Conservation (phyloP, 345 rosid species). For the Schrenkiella parvula region DNA sequence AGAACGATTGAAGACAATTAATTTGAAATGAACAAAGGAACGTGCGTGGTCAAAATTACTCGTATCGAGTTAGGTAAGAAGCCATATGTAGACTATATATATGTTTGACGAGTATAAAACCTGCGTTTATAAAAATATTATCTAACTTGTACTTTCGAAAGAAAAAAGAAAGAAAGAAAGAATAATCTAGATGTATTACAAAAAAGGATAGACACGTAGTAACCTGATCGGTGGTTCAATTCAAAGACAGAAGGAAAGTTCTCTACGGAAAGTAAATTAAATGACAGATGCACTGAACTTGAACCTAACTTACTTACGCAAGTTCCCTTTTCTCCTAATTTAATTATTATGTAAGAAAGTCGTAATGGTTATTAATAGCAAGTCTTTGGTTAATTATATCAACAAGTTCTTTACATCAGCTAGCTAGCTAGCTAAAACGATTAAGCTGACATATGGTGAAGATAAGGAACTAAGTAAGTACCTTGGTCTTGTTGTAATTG, state of each 20-base stretch:
- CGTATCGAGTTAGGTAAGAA: constrained; percentile 30
- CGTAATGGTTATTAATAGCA: constrained; percentile 8
- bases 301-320: constrained; percentile 33
- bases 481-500: constrained; percentile 44
- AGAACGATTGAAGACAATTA: constrained; percentile 13
- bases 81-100: constrained; percentile 3
- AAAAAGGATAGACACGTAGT: constrained; percentile 27
- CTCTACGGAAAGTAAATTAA: constrained; percentile 54
- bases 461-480: neutral
- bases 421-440: neutral
- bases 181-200: constrained; percentile 15
- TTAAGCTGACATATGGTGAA: neutral
- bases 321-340: constrained; percentile 19
- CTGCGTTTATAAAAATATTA: neutral
- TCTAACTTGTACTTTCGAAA: neutral
- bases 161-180: neutral
- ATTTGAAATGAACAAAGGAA: constrained; percentile 8
- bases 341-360: constrained; percentile 6
- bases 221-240: constrained; percentile 27
- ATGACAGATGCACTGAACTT: constrained; percentile 51
- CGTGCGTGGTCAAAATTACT: constrained; percentile 29
- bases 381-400: constrained; percentile 25
- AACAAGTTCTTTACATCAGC: neutral
- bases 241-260: constrained; percentile 37
- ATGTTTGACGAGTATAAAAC: constrained; percentile 9